Evolutionary conservation across 75 land plant species (phyloP).

Genomic region (Pinus albicaulis): DNA sequence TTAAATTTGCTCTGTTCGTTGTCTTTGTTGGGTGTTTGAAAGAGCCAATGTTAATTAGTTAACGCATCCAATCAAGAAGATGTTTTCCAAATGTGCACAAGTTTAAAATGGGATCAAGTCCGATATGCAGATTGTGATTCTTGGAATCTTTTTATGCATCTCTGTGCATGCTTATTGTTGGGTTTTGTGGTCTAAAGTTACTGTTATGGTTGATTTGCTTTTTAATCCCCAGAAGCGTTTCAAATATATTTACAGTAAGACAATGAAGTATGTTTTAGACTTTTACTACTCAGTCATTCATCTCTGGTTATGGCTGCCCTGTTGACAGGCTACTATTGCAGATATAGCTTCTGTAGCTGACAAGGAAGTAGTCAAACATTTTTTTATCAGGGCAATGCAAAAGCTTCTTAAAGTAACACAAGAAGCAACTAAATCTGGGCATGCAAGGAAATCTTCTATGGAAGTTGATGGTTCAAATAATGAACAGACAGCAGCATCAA

Average conservation of each 20-base stretch:
- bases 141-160: conserved; percentile 8
- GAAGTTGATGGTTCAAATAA: conserved; percentile 46
- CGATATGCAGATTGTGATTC: not conserved
- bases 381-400: conserved; percentile 55
- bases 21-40: too few relatives aligned
- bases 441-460: conserved; percentile 44
- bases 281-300: not conserved
- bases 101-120: not conserved
- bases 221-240: not conserved
- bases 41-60: too few relatives aligned
- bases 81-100: too few relatives aligned
- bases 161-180: not conserved
- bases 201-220: not conserved
- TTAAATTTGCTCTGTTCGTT: too few relatives aligned
- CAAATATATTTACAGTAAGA: not conserved
- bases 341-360: conserved; percentile 82
- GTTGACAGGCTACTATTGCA: conserved; percentile 65
- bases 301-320: not conserved
- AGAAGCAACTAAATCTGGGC: conserved; percentile 33
- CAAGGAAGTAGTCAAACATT: conserved; percentile 44
- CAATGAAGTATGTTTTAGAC: not conserved
- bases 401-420: conserved; percentile 71
- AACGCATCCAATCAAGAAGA: too few relatives aligned
- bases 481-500: conserved; percentile 28
- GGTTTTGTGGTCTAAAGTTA: not conserved